Evolutionary conservation across 495 filamentous ascomycete species (phyloP).

Genomic region (Cercophora samala): DNA sequence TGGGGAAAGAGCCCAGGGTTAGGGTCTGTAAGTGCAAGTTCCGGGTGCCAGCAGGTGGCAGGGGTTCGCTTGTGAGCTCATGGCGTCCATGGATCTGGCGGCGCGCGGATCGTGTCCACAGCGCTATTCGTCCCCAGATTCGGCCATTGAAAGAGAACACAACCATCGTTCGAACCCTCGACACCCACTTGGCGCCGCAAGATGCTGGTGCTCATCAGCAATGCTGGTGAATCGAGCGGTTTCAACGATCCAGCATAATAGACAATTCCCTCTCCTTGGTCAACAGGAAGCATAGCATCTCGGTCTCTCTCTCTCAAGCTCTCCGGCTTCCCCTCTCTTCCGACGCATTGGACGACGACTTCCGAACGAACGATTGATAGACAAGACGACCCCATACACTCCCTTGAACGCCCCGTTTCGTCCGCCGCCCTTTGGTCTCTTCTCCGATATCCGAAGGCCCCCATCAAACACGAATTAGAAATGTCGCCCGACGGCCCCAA

Average conservation of each 20-base stretch:
- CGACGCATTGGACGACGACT: conserved; percentile 8
- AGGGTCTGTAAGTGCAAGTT: background rate
- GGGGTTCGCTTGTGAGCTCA: conserved; percentile 7
- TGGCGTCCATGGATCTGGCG: background rate
- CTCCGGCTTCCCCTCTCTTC: background rate
- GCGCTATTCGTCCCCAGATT: conserved; percentile 2
- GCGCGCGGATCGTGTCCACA: conserved; percentile 3
- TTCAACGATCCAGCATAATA: background rate
- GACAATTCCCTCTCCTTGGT: background rate
- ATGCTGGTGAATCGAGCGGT: conserved; percentile 24
- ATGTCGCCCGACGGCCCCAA: conserved; percentile 45
- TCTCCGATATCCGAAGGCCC: conserved; percentile 4
- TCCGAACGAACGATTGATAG: conserved; percentile 4
- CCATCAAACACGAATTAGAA: background rate
- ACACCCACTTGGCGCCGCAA: conserved; percentile 19
- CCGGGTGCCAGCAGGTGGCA: conserved; percentile 1
- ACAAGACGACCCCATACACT: background rate
- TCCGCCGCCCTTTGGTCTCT: background rate
- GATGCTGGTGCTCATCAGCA: conserved; percentile 26
- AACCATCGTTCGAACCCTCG: conserved; percentile 1
- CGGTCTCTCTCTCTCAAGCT: background rate
- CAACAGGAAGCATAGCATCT: background rate
- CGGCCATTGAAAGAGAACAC: background rate
- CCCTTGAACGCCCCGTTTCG: background rate
- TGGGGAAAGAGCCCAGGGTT: background rate